Conservation (phyloP, 495 filamentous ascomycete genomes). For the Wilcoxina mikolae region DNA sequence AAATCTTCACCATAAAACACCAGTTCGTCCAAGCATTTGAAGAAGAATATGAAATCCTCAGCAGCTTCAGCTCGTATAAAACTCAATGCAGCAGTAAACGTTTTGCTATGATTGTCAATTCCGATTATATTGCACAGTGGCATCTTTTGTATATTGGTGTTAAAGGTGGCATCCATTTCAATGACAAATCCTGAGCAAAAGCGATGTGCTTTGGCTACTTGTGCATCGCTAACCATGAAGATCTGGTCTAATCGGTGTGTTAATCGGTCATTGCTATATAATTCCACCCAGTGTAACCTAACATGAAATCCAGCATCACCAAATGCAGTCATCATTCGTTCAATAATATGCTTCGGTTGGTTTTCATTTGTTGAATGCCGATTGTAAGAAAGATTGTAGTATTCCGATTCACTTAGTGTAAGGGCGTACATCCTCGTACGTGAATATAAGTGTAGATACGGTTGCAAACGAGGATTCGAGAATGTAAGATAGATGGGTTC, state of each 20-base stretch:
- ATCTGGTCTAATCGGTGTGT: not conserved
- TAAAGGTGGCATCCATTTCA: constrained; percentile 3
- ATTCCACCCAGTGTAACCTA: not conserved
- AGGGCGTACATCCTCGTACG: too few relatives aligned
- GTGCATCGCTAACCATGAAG: not conserved
- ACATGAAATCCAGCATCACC: not conserved
- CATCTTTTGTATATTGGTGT: not conserved
- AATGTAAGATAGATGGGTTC: too few relatives aligned
- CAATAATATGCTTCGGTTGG: not conserved
- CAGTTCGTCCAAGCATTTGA: not conserved
- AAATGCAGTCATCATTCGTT: not conserved
- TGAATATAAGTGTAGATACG: too few relatives aligned
- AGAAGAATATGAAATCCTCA: not conserved
- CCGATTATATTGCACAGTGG: not conserved
- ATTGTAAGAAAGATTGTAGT: too few relatives aligned
- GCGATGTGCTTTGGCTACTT: not conserved
- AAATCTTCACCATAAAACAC: not conserved
- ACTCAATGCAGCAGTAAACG: not conserved
- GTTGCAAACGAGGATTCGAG: too few relatives aligned
- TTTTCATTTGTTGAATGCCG: too few relatives aligned
- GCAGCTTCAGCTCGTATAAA: constrained; percentile 1
- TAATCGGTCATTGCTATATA: not conserved
- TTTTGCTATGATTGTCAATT: not conserved
- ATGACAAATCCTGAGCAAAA: constrained; percentile 3
- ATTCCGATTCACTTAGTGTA: too few relatives aligned